phyloP scores from a whole-genome alignment of 2,329 filamentous ascomycete genomes.

The Neofusicoccum sp. region DNA sequence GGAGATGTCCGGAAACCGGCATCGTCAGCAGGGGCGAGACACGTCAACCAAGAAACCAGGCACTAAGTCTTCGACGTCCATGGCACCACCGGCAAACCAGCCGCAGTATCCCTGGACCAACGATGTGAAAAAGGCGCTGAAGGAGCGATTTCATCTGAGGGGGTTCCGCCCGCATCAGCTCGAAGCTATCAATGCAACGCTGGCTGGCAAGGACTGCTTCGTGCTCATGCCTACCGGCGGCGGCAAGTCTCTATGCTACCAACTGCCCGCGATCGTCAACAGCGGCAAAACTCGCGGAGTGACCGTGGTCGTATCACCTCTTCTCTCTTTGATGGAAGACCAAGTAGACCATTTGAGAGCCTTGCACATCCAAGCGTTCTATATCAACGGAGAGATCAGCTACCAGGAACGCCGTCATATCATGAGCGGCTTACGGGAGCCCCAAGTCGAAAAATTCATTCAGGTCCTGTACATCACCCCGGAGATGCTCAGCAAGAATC shows the following conservation, averaged over 20 bases:
- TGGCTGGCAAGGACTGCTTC: constrained; percentile 86
- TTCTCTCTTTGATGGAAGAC: constrained; percentile 96
- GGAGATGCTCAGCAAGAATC: constrained; percentile 90
- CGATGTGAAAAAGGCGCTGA: constrained; percentile 80
- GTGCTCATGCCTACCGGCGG: constrained; percentile 98
- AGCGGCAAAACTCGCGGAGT: constrained; percentile 82
- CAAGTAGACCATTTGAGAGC: constrained; percentile 82
- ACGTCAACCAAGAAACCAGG: not conserved
- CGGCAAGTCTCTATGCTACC: constrained; percentile 96
- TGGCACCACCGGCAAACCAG: constrained; percentile 21
- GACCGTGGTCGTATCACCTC: constrained; percentile 90
- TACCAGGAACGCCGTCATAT: constrained; percentile 66
- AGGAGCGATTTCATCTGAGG: constrained; percentile 78
- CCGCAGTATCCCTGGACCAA: constrained; percentile 75
- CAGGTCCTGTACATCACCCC: constrained; percentile 94
- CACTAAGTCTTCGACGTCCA: constrained; percentile 27
- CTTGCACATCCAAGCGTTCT: constrained; percentile 74
- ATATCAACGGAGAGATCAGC: constrained; percentile 78
- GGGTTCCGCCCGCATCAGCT: constrained; percentile 91
- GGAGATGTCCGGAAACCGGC: constrained; percentile 28
- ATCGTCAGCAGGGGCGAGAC: not conserved
- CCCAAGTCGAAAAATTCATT: constrained; percentile 72
- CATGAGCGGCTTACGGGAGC: constrained; percentile 63
- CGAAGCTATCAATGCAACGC: constrained; percentile 92
- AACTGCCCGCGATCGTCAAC: constrained; percentile 82